phyloP scores from a whole-genome alignment of 2,329 filamentous ascomycete genomes.

The Cercospora sesami region DNA sequence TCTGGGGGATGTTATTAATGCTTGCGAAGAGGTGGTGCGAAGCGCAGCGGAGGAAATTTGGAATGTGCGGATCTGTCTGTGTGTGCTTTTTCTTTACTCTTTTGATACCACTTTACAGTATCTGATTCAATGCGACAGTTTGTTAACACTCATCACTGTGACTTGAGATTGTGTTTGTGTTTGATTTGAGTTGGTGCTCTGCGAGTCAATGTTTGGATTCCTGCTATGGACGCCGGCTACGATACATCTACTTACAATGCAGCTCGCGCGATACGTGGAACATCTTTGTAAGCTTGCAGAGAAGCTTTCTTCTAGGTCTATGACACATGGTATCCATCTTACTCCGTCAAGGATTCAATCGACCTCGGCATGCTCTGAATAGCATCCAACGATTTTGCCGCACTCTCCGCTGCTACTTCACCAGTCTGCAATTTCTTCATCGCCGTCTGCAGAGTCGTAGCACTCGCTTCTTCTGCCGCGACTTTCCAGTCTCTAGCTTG shows the following conservation, averaged over 20 bases:
- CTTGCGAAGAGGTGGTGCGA: conserved; percentile 3
- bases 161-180: not conserved
- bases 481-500: conserved; percentile 33
- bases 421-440: conserved; percentile 27
- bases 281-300: not conserved
- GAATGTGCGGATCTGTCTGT: conserved; percentile 5
- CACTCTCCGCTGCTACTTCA: conserved; percentile 19
- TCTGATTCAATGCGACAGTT: conserved; percentile 2
- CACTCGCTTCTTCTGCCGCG: conserved; percentile 28
- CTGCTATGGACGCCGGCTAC: not conserved
- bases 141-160: not conserved
- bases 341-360: conserved; percentile 13
- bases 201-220: not conserved
- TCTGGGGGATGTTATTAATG: not conserved
- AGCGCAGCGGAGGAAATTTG: not conserved
- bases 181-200: not conserved
- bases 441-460: conserved; percentile 21
- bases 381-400: conserved; percentile 20
- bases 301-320: not conserved
- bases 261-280: not conserved
- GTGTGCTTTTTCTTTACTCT: not conserved
- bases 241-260: not conserved
- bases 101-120: conserved; percentile 12
- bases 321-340: not conserved
- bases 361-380: conserved; percentile 27